Conservation (phyloP, 805 yeast species). For the Wickerhamomyces alni region DNA sequence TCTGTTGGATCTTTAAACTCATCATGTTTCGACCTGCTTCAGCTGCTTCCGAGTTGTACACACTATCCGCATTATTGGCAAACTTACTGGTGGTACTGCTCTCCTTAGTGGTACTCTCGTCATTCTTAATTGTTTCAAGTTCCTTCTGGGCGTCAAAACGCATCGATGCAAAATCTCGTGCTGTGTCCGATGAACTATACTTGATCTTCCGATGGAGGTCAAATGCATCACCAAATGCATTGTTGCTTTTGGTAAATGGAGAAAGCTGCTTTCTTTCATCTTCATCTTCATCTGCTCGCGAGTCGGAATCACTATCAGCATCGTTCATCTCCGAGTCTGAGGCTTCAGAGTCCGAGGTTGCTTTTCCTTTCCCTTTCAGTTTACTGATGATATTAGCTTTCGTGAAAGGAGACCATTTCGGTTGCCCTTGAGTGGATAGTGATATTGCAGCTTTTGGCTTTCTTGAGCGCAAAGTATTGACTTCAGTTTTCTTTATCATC, state of each 20-base stretch:
- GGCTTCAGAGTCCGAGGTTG: conserved; percentile 17
- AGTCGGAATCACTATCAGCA: conserved; percentile 18
- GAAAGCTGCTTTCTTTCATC: background rate
- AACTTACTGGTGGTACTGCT: background rate
- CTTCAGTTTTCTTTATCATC: background rate
- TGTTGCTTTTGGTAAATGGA: background rate
- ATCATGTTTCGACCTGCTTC: conserved; percentile 19
- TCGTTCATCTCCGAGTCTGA: conserved; percentile 25
- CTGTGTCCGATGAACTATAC: background rate
- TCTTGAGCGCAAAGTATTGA: no score
- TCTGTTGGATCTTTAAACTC: conserved; percentile 21
- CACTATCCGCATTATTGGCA: background rate
- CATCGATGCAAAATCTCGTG: background rate
- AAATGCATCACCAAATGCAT: background rate
- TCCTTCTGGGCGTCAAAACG: background rate
- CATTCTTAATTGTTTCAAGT: background rate
- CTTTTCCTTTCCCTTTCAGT: conserved; percentile 6
- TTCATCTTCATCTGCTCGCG: conserved; percentile 10
- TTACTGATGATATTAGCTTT: conserved; percentile 17
- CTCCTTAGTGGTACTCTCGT: background rate
- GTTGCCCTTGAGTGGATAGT: conserved; percentile 7
- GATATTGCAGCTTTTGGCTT: background rate
- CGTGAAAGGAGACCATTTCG: conserved; percentile 20
- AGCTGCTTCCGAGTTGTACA: conserved; percentile 8
- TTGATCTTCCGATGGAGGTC: background rate